Conservation (phyloP, 1,284 basidiomycete species). For the Cystobasidium slooffiae region DNA sequence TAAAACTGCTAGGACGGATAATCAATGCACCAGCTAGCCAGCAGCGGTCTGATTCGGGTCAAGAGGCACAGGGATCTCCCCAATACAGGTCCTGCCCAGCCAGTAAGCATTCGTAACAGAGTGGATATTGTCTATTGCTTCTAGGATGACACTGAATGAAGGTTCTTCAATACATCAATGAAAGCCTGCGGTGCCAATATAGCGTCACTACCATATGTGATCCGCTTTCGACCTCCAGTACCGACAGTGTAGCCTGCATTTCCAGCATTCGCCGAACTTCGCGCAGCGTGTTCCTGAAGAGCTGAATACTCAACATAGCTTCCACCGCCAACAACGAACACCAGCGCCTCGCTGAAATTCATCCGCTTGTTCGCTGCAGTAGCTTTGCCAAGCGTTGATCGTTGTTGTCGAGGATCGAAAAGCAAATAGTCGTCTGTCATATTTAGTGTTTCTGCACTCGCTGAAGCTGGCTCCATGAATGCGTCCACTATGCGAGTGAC, state of each 20-base stretch:
- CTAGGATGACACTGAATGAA: slow-evolving; percentile 7
- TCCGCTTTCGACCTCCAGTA: slow-evolving; percentile 66
- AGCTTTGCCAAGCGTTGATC: slow-evolving; percentile 59
- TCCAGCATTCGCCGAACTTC: slow-evolving; percentile 23
- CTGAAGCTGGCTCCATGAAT: slow-evolving; percentile 92
- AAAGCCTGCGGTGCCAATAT: slow-evolving; percentile 89
- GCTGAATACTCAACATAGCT: slow-evolving; percentile 98
- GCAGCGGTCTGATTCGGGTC: too few relatives aligned
- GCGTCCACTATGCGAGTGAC: slow-evolving; percentile 92
- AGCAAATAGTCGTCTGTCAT: slow-evolving; percentile 97
- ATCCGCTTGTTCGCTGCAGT: slow-evolving; percentile 59
- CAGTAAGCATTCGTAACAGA: too few relatives aligned
- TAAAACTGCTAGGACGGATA: too few relatives aligned
- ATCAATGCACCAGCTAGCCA: too few relatives aligned
- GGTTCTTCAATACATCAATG: slow-evolving; percentile 58
- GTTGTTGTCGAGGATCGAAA: slow-evolving; percentile 81
- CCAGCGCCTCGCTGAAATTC: slow-evolving; percentile 82
- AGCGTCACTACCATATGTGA: slow-evolving; percentile 96
- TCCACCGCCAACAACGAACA: slow-evolving; percentile 96
- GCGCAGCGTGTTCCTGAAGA: slow-evolving; percentile 80
- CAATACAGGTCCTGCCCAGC: too few relatives aligned
- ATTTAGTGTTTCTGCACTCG: slow-evolving; percentile 86
- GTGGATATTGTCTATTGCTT: too few relatives aligned
- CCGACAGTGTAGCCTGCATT: slow-evolving; percentile 48
- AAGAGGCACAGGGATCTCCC: too few relatives aligned